Evolutionary conservation across 2,329 filamentous ascomycete genomes (phyloP), one percentile per base, ranked within the genome.

Genomic region (Fusarium sororula): DNA sequence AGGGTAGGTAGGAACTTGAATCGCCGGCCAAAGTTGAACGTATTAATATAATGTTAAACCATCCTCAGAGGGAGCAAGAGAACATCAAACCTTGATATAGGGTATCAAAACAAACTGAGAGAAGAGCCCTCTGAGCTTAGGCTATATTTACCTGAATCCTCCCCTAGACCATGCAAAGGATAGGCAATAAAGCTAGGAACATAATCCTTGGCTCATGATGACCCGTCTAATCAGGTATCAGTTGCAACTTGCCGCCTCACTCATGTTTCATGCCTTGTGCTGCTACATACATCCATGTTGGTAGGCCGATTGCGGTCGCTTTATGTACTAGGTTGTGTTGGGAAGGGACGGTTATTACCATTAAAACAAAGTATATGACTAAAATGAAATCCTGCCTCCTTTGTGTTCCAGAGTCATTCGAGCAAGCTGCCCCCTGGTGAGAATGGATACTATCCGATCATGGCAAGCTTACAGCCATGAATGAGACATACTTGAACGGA

Each of bases 261-360:
- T 41, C 37, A 32, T 66, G 68, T 70, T 70, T 70, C 68, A 70
- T 38, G 26, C 42, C 60, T 22, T 44, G 47, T 32, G 47, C 39
- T 55, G 42, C 57, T 35, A 35, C 32, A 35, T 35, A 35, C 37
- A 26, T 39, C 35, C 32, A n/a, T 54, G 24, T 57, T 57, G 59
- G 26, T 44, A 30, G 12, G 47, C 22, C 30, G 35, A 47, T 55
- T 54, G 51, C 6, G 20, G 24, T 41, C 51, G 20, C 24, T 24
- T 54, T 15, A 39, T 18, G 51, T n/a, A 42, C 17, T 30, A 30
- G 20, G 15, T n/a, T 28, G 14, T 41, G 15, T 14, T n/a, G 37
- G 24, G 20, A 55, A n/a, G 24, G 35, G 20, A n/a, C 14, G 35
- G 26, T 30, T 28, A 39, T 28, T 54, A 39, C n/a, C 30, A 28